These are phyloP conservation scores for Quercus dentata DNA, from an alignment of 306 rosid species.

Conservation along the genomic window DNA sequence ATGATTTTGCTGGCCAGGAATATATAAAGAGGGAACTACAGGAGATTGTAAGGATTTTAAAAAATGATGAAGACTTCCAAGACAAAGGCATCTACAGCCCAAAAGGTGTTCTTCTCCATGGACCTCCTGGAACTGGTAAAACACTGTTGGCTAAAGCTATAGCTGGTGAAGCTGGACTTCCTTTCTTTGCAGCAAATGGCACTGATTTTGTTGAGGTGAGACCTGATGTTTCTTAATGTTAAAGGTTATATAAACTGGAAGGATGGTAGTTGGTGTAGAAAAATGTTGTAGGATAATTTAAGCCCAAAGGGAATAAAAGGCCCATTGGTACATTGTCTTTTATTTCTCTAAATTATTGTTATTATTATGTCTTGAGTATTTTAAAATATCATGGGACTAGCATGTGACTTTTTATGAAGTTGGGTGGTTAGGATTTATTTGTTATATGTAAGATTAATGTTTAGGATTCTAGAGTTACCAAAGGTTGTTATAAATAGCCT, in stretches of 20 bases:
- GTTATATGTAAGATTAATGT: too few species aligned
- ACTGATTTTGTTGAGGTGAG: conserved; percentile 97
- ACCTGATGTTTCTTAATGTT: conserved; percentile 25
- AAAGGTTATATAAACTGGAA: conserved; percentile 14
- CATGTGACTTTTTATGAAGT: too few species aligned
- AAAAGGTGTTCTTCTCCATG: conserved; percentile 96
- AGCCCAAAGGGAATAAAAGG: too few species aligned
- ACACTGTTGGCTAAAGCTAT: conserved; percentile 96
- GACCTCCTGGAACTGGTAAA: conserved; percentile 99
- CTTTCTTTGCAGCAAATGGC: conserved; percentile 96
- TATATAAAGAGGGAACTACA: conserved; percentile 93
- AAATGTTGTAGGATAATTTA: too few species aligned
- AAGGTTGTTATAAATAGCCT: too few species aligned
- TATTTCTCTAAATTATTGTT: too few species aligned
- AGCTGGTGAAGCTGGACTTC: conserved; percentile 99
- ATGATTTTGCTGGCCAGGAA: conserved; percentile 99
- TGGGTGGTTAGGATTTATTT: too few species aligned
- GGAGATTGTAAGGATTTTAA: conserved; percentile 90
- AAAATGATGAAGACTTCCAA: conserved; percentile 89
- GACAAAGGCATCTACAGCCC: conserved; percentile 96
- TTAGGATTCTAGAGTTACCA: too few species aligned
- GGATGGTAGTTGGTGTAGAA: neutral
- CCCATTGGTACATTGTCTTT: too few species aligned
- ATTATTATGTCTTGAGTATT: too few species aligned
- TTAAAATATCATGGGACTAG: too few species aligned